A percentile compares a stretch with the other conserved stretches of the same genome.
phyloP scores from a whole-genome alignment of 2,329 filamentous ascomycete genomes.

The Fusarium sp. region DNA sequence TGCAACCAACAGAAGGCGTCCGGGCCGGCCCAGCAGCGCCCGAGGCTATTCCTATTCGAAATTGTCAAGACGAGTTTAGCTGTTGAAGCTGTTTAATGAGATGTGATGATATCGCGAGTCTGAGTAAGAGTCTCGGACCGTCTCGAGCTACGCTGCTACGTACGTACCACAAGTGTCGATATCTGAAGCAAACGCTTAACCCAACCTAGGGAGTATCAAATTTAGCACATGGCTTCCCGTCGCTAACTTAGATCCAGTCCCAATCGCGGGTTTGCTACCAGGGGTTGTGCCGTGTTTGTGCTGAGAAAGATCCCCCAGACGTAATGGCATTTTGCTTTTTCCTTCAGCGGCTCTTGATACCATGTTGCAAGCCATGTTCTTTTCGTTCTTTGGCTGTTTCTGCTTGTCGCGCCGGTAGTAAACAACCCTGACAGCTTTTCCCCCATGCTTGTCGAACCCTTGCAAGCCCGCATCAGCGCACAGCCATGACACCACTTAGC shows the following conservation, averaged over 20 bases:
- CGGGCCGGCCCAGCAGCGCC: constrained; percentile 45
- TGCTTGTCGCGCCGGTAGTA: constrained; percentile 37
- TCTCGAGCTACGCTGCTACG: constrained; percentile 7
- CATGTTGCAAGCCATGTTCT: constrained; percentile 20
- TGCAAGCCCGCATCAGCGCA: constrained; percentile 27
- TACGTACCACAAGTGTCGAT: constrained; percentile 30
- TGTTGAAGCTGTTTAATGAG: constrained; percentile 14
- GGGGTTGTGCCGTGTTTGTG: constrained; percentile 18
- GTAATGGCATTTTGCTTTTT: constrained; percentile 34
- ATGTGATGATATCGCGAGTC: constrained; percentile 14
- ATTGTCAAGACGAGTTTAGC: constrained; percentile 28
- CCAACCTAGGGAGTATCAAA: constrained; percentile 26
- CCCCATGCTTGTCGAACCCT: constrained; percentile 18
- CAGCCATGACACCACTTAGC: constrained; percentile 42
- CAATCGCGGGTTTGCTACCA: constrained; percentile 13
- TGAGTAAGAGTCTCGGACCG: constrained; percentile 21
- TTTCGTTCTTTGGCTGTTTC: constrained; percentile 20
- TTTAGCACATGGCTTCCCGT: constrained; percentile 41
- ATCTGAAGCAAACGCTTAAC: constrained; percentile 7
- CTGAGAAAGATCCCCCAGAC: constrained; percentile 30
- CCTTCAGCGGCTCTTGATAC: constrained; percentile 17
- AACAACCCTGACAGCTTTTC: constrained; percentile 2
- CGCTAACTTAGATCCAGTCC: constrained; percentile 29
- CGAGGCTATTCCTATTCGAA: constrained; percentile 36
- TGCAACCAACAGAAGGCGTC: constrained; percentile 31